A percentile compares a stretch with the other conserved stretches of the same genome.
Conservation (phyloP, 352 stramenopile genomes). For the Hyphochytrium catenoides region DNA sequence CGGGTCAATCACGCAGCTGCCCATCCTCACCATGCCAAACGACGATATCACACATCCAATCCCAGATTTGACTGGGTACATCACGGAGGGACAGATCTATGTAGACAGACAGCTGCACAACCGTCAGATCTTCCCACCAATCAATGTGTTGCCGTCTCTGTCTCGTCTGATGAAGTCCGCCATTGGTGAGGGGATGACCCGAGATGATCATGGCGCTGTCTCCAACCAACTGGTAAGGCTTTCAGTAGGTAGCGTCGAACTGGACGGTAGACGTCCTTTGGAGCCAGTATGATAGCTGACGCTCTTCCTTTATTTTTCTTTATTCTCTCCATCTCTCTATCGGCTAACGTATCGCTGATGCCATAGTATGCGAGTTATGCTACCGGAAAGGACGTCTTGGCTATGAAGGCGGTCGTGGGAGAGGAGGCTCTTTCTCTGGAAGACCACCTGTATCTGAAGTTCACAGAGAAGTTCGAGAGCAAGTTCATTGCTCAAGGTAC, state of each 20-base stretch:
- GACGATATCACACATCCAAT: slow-evolving; percentile 99
- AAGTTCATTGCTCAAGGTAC: slow-evolving; percentile 91
- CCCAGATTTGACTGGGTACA: slow-evolving; percentile 98
- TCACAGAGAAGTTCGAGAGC: slow-evolving; percentile 95
- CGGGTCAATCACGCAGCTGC: slow-evolving; percentile 96
- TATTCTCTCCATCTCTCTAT: slow-evolving; percentile 1
- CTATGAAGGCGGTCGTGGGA: slow-evolving; percentile 99
- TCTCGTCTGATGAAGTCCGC: slow-evolving; percentile 98
- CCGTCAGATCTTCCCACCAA: slow-evolving; percentile 96
- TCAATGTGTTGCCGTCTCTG: slow-evolving; percentile 96
- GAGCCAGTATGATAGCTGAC: background rate
- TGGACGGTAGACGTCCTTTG: too few species aligned
- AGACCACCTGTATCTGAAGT: slow-evolving; percentile 97
- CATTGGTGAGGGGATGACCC: slow-evolving; percentile 97
- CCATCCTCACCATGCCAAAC: slow-evolving; percentile 99
- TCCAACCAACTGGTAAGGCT: slow-evolving; percentile 92
- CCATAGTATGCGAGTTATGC: slow-evolving; percentile 61
- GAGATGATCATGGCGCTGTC: slow-evolving; percentile 90
- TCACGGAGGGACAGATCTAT: slow-evolving; percentile 98
- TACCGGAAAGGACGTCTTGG: slow-evolving; percentile 91
- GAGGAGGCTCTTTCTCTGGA: slow-evolving; percentile 96
- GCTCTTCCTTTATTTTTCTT: slow-evolving; percentile 2
- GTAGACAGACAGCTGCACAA: slow-evolving; percentile 93
- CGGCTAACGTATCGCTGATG: background rate
- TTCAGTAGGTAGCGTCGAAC: slow-evolving; percentile 43